Percentiles rank a stretch among this genome's conserved stretches.
Conservation (phyloP, 2,329 filamentous ascomycete species). For the Fusarium sacchari region DNA sequence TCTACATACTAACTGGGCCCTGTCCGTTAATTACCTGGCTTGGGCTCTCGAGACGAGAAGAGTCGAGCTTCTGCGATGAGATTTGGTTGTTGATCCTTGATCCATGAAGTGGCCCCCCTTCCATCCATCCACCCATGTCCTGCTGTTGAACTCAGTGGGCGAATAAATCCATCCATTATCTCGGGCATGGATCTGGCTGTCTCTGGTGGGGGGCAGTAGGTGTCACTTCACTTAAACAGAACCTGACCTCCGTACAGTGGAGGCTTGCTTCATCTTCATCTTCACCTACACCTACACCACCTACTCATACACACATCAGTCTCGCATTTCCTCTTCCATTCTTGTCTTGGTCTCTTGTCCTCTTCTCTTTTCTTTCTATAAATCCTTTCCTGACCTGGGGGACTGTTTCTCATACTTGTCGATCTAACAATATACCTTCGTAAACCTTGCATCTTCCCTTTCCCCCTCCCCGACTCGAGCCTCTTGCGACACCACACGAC, state of each 20-base stretch:
- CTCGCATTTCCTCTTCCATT: constrained; percentile 6
- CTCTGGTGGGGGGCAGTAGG: constrained; percentile 16
- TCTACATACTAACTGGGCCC: constrained; percentile 2
- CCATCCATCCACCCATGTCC: background rate
- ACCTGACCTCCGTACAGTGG: constrained; percentile 23
- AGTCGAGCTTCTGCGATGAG: constrained; percentile 24
- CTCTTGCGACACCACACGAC: constrained; percentile 9
- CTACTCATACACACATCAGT: constrained; percentile 18
- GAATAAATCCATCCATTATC: background rate
- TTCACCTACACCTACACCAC: background rate
- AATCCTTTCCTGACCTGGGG: background rate
- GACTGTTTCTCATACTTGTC: constrained; percentile 9
- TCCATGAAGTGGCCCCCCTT: constrained; percentile 14
- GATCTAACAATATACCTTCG: constrained; percentile 14
- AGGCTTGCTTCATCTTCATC: constrained; percentile 6
- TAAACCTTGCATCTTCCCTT: constrained; percentile 13
- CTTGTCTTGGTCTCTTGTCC: constrained; percentile 18
- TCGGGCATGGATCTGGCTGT: background rate
- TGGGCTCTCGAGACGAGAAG: background rate
- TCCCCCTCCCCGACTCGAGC: background rate
- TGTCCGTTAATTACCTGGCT: background rate
- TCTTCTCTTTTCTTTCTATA: constrained; percentile 1
- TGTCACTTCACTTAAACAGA: constrained; percentile 17
- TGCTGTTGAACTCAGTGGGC: background rate
- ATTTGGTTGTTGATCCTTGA: constrained; percentile 28